Base-by-base conservation (phyloP, 805 yeast genomes). In the Wickerhamiella siamensis region DNA sequence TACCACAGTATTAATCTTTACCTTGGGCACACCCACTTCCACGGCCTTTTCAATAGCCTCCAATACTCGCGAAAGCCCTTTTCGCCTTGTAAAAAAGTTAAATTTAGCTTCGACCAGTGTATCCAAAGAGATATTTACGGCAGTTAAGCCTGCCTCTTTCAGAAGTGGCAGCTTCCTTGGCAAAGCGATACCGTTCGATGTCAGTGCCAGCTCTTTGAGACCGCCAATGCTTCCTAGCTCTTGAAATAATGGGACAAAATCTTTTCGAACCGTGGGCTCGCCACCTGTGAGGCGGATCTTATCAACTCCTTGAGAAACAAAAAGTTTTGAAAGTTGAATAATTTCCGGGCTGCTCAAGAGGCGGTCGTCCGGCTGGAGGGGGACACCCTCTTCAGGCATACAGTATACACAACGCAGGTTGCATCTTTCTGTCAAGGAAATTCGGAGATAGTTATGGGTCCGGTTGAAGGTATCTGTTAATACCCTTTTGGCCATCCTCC, bases 381-480 rank as follows among this genome's bases (percentile, higher is more conserved):
- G 67, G 2, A 72, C 64, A 4, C 77, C 77, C 40, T 71, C 72
- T 42, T 69, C 74, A 0, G 77, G 77, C 77, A 72, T 72, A 47
- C 76, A 72, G 48, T 72, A 72, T 15, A 63, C 55, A 34, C 62
- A 58, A 8, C 69, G 47, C 17, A 71, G 50, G 47, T 71, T 71
- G 46, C 76, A 71, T 18, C 72, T 47, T 46, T 72, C 77, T 0
- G 76, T 69, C 26, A 72, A 61, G 21, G 73, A 66, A 17, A 72
- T 72, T 31, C 76, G 53, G 40, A 72, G 50, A 43, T 72, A 72
- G 45, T 70, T 68, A 46, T 72, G 77, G 26, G 58, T 51, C 33
- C 77, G 55, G 15, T 62, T 60, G 52, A 56, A 67, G 15, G 58
- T 61, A 47, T 72, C 77, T 0, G 67, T 65, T 31, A 69, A 27